Conservation (phyloP, 2,329 filamentous ascomycete species). For the Aschersonia sp. region DNA sequence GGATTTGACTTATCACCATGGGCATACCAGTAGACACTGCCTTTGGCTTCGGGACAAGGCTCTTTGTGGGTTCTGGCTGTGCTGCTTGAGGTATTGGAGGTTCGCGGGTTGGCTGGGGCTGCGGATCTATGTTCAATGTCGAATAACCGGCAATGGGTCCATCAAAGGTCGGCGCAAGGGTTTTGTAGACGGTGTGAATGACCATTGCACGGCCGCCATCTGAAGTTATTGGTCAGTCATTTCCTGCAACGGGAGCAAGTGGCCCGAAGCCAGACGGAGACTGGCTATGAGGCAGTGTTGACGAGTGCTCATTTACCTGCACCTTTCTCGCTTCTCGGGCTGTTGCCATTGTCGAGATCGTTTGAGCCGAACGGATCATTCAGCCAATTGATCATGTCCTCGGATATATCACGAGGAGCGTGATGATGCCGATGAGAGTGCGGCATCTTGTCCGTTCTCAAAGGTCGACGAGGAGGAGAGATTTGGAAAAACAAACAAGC, state of each 20-base stretch:
- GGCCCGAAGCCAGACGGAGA: neutral
- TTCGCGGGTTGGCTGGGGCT: conserved; percentile 2
- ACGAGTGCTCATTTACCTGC: conserved; percentile 1
- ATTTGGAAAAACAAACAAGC: conserved; percentile 1
- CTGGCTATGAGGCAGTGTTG: neutral
- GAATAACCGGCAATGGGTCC: conserved; percentile 27
- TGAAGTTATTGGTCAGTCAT: conserved; percentile 1
- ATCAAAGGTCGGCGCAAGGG: conserved; percentile 23
- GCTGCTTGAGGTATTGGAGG: neutral
- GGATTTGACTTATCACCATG: conserved; percentile 13
- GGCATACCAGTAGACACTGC: conserved; percentile 7
- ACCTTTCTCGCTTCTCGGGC: neutral
- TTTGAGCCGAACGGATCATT: neutral
- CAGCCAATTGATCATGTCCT: conserved; percentile 1
- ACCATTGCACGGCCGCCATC: conserved; percentile 11
- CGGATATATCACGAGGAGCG: conserved; percentile 1
- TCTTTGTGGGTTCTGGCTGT: neutral
- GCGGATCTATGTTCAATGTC: conserved; percentile 14
- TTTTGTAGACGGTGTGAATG: conserved; percentile 25
- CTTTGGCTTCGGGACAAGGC: conserved; percentile 2
- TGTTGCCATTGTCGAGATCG: neutral
- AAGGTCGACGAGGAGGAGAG: neutral
- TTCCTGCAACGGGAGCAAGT: neutral
- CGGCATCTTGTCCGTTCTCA: conserved; percentile 12
- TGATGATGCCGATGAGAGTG: conserved; percentile 14